Percentiles rank a stretch among this genome's conserved stretches.
Evolutionary conservation across 164 flowering plant species (phyloP).

Genomic region (Stephania yunnanensis): DNA sequence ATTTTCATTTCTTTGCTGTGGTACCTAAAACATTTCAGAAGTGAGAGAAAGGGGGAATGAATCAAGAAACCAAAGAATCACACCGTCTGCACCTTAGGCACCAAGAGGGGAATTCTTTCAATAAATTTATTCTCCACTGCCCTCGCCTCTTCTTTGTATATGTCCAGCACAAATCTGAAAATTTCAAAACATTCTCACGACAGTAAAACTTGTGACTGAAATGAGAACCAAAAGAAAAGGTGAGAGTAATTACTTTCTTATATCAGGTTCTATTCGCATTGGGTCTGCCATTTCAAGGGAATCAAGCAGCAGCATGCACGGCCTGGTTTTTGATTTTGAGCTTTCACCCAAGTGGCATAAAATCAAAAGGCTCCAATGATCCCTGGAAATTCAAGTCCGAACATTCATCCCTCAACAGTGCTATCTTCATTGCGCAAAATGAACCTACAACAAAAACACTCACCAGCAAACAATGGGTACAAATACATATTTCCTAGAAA

Average conservation of each 20-base stretch:
- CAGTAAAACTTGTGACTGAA: constrained; percentile 1
- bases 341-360: constrained; percentile 59
- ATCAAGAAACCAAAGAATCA: not conserved
- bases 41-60: constrained; percentile 1
- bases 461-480: constrained; percentile 33
- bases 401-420: not conserved
- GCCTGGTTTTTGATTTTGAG: constrained; percentile 31
- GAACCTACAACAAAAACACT: not conserved
- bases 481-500: constrained; percentile 26
- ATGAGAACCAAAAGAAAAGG: not conserved
- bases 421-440: not conserved
- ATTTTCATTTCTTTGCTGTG: constrained; percentile 55
- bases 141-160: constrained; percentile 37
- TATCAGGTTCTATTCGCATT: constrained; percentile 55
- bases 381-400: constrained; percentile 26
- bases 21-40: constrained; percentile 40
- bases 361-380: constrained; percentile 76
- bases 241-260: constrained; percentile 43
- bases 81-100: constrained; percentile 52
- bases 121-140: constrained; percentile 28
- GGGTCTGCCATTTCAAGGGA: constrained; percentile 50
- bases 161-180: constrained; percentile 59
- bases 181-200: not conserved
- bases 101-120: constrained; percentile 51
- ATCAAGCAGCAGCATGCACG: constrained; percentile 74